Evolutionary conservation across 129 eudicot genomes (phyloP), one percentile per base, ranked within the genome.

Genomic region (Scalesia atractyloides): DNA sequence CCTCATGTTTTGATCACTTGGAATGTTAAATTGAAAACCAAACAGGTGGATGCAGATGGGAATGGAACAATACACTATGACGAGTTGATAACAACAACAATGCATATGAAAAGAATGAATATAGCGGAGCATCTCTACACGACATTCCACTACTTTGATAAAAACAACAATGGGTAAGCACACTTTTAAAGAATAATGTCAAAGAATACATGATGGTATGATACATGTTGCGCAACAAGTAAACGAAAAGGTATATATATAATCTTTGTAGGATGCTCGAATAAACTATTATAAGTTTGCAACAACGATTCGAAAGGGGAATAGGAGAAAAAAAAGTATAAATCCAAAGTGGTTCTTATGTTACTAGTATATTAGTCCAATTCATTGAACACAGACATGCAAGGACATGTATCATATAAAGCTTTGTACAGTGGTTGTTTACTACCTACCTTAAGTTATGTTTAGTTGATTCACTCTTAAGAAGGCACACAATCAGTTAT

Each of bases 21-120:
- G 5, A 50, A 47, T 36, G 20, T 17, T 59, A 24, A 58, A 46
- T 26, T 33, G 43, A 49, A 51, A 67, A 36, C 30, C 4, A 7
- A 59, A 59, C 76, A 90, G 96, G 96, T 95, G 19, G 97, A 90
- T 74, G 97, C 97, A 48, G 97, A 90, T 85, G 97, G 97, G 68
- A 90, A 90, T 69, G 97, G 97, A 10, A 85, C 87, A 44, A 90
- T 90, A 49, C 91, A 87, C 65, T 90, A 90, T 14, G 97, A 90
- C 33, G 97, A 90, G 80, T 90, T 90, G 83, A 90, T 90, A 56
- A 90, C 97, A 51, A 95, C 97, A 68, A 90, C 97, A 74, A 87
- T 90, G 97, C 97, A 90, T 46, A 54, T 90, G 89, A 90, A 90
- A 71, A 85, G 89, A 85, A 87, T 87, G 94, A 91, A 90, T 75